Base-by-base conservation (phyloP, 2,329 filamentous ascomycete genomes). In the Rutstroemia sp. region DNA sequence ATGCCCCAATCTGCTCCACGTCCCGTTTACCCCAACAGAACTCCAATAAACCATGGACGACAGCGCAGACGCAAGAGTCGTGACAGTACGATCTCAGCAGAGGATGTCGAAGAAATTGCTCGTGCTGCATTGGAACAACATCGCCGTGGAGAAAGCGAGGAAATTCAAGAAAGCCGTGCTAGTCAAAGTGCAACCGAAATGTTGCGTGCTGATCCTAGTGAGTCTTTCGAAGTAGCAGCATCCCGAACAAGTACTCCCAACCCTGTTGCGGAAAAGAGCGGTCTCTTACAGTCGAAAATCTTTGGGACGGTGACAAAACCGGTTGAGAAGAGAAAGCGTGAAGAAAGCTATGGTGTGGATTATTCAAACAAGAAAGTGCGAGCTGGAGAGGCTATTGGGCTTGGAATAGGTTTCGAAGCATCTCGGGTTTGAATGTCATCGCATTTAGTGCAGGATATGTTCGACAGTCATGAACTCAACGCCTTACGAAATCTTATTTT, bases 71-170 rank as follows among this genome's bases (percentile, higher is more conserved):
- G 82, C 52, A 83, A 85, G 71, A 91, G 90, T 70, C 83, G 89
- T 58, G 90, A 95, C 70, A 92, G 88, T 73, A 95, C 90, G 1
- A 91, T 94, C 49, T 94, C 90, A 1, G 86, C 82, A 19, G 80
- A 79, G 1, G 80, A 82, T 45, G 68, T 70, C 7, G 77, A 79
- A 19, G 79, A 82, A 64, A 72, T 82, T 23, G 78, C 78, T 0
- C 74, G 79, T 4, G 77, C 80, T 58, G 79, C 79, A 0, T 63
- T 59, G 56, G 58, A 57, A 50, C 62, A 59, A 51, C 53, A 38
- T 25, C 65, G 68, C 19, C 71, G 73, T 8, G 73, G 73, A 2
- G 73, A 74, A 14, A 77, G 88, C 42, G 81, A 87, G 61, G 83
- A 87, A 45, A 72, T 91, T 0, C 80, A 78, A 37, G 87, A 87